Evolutionary conservation across 257 asterid genomes (phyloP), one percentile per base, ranked within the genome.

Genomic region (Gardenia jasminoides): DNA sequence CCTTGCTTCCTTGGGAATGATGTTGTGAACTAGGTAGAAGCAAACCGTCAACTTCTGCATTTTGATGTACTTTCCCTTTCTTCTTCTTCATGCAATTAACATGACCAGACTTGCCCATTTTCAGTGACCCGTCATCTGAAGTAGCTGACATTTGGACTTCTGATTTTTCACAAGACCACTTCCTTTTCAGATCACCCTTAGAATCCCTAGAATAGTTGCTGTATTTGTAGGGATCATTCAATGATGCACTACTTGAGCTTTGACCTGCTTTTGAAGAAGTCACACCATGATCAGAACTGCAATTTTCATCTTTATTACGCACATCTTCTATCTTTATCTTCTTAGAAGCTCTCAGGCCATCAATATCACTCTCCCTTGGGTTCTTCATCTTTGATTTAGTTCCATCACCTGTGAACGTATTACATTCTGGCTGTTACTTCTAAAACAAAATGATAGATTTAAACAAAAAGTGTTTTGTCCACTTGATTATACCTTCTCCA

Each of bases 341-440:
- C 89, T 92, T 96, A 77, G 89, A 85, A 80, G 90, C 83, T 85
- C 92, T 88, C 59, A 86, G 84, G 83, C 83, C 85, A 75, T 88
- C 97, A 78, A 75, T 44, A 84, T 85, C 97, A 81, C 85, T 74
- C 80, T 85, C 97, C 72, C 87, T 87, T 78, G 80, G 88, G 90
- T 79, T 87, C 85, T 85, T 90, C 77, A 76, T 82, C 89, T 89
- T 91, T 43, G 87, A 61, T 74, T 77, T 81, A 39, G 62, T 85
- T 67, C 79, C 44, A 58, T 79, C 85, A 85, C 91, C 97, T 96
- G 84, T 43, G 75, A 68, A 76, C 26, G 80, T 17, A 50, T 77
- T 46, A 66, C 39, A 39, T 59, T 33, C 70, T 50, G 76, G 71
- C 65, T 36, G 74, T 48, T 77, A 81, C 58, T 70, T 68, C 46